Base-by-base conservation (phyloP, 352 stramenopile genomes). In the Globisporangium alternatum region DNA sequence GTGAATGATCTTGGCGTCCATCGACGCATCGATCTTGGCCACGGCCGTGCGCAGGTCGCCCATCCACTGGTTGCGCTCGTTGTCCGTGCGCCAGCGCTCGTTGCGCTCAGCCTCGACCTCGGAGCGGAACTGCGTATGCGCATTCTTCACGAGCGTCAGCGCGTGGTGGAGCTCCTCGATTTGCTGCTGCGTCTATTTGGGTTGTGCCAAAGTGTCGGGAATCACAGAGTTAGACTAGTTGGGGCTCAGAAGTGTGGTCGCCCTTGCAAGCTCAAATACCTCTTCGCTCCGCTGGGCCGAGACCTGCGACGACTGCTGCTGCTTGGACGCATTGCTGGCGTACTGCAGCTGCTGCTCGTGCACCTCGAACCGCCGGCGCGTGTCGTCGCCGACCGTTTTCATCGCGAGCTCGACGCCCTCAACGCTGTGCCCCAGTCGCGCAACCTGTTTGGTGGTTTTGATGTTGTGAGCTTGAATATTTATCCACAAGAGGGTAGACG, bases 61-160 rank as follows among this genome's bases (percentile, higher is more conserved):
- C 1, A 71, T 43, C 63, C 67, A 76, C 28, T 78, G 71, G 28
- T 63, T 72, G 2, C 69, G 66, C 12, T 80, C 74, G 22, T 60
- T 70, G 35, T 77, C 71, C 7, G 68, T 37, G 30, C 71, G 77
- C 73, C 80, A 86, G 21, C 77, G 74, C 55, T 86, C 69, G 45
- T 65, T 88, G 9, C 81, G 81, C 21, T 93, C 80, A 17, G 71
- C 60, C 17, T 91, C 80, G n/a, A 82, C 41, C 7, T 91, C 83
- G 2, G 56, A 64, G 5, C 80, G 80, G 17, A 91, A 62, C 59
- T 89, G 81, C 8, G 69, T 44, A 10, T 82, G 52, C 15, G 69
- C 56, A 52, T 73, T 68, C 56, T 87, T 78, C 25, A 82, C 61
- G 33, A 80, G 63, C 31, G 78, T 64, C 9, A 77, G 35, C 3